Evolutionary conservation across 2,329 filamentous ascomycete species (phyloP).

Genomic region (Neonectria coccinea): DNA sequence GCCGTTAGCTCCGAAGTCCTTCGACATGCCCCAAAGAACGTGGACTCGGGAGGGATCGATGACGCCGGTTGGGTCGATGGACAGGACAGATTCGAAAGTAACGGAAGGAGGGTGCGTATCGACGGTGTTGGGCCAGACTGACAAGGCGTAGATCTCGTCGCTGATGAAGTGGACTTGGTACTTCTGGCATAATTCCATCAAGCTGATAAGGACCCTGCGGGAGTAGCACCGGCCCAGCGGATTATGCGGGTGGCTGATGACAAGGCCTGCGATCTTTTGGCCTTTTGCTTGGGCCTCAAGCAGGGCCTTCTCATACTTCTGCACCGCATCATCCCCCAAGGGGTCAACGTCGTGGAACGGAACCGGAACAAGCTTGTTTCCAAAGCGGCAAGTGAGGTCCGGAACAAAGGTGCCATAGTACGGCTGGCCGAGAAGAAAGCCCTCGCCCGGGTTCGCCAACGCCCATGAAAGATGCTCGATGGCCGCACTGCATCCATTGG

Average conservation of each 20-base stretch:
- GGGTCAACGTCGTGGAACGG: conserved; percentile 59
- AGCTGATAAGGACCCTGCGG: conserved; percentile 51
- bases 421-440: conserved; percentile 56
- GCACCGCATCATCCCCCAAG: conserved; percentile 54
- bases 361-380: conserved; percentile 57
- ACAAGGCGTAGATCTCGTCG: conserved; percentile 64
- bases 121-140: conserved; percentile 58
- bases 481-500: conserved; percentile 56
- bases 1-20: conserved; percentile 69
- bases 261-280: conserved; percentile 57
- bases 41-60: conserved; percentile 65
- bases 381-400: conserved; percentile 58
- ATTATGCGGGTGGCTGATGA: conserved; percentile 65
- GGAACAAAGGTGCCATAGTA: conserved; percentile 62
- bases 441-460: conserved; percentile 54
- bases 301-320: conserved; percentile 58
- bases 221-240: conserved; percentile 63
- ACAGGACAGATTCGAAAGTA: conserved; percentile 60
- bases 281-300: conserved; percentile 54
- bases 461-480: conserved; percentile 57
- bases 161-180: conserved; percentile 65
- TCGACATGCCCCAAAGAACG: conserved; percentile 60
- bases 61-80: conserved; percentile 55
- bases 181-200: conserved; percentile 61
- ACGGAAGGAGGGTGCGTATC: conserved; percentile 42